Conservation (phyloP, 2,329 filamentous ascomycete species). For the Venturia asperata region DNA sequence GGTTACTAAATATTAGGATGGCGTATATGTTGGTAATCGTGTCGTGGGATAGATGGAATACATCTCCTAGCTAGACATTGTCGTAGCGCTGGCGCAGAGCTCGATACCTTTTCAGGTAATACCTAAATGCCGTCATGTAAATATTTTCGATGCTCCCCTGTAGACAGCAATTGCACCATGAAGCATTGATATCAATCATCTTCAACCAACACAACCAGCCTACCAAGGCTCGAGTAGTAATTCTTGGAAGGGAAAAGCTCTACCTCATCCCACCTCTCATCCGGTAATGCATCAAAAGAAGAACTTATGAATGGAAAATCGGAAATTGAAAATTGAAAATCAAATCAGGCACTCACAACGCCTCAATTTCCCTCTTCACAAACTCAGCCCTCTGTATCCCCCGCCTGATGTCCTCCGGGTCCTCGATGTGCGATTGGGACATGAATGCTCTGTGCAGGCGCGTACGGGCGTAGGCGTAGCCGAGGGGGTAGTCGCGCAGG, state of each 20-base stretch:
- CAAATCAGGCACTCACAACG: constrained; percentile 75
- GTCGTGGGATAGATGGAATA: background rate
- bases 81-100: constrained; percentile 76
- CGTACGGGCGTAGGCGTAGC: constrained; percentile 73
- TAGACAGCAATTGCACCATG: background rate
- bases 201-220: too few species aligned
- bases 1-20: background rate
- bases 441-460: constrained; percentile 81
- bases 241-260: background rate
- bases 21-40: background rate
- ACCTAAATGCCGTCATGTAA: constrained; percentile 47
- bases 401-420: constrained; percentile 67
- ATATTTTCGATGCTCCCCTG: background rate
- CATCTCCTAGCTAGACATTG: constrained; percentile 22
- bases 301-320: too few species aligned
- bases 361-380: constrained; percentile 92
- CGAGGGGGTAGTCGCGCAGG: constrained; percentile 78
- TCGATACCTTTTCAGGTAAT: constrained; percentile 88
- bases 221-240: too few species aligned
- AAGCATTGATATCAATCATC: background rate
- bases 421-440: constrained; percentile 60
- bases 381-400: constrained; percentile 75
- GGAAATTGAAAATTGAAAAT: too few species aligned
- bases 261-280: background rate
- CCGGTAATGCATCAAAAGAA: background rate